Conservation (phyloP, 2,329 filamentous ascomycete genomes). For the Pseudopyrenochaeta lycopersici region DNA sequence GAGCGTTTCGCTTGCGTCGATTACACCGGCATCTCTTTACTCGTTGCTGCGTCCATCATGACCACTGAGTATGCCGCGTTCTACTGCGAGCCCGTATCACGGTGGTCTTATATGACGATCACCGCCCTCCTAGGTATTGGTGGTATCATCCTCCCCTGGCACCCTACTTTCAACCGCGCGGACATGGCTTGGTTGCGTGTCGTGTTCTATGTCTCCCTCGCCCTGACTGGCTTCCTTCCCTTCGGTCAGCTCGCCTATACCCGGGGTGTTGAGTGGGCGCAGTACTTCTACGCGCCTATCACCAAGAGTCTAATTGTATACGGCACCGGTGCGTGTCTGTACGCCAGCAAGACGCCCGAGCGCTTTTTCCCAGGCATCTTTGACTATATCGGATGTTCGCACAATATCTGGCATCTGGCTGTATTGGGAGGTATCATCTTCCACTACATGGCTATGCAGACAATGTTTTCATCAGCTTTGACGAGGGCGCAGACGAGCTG, state of each 20-base stretch:
- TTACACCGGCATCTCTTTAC: constrained; percentile 94
- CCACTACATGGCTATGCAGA: constrained; percentile 95
- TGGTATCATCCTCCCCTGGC: constrained; percentile 93
- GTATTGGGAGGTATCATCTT: constrained; percentile 96
- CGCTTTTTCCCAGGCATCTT: constrained; percentile 92
- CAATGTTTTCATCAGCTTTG: constrained; percentile 77
- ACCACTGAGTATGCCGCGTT: constrained; percentile 99
- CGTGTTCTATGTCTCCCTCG: constrained; percentile 87
- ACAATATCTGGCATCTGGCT: constrained; percentile 97
- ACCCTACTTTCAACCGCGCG: constrained; percentile 88
- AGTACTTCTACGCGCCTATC: constrained; percentile 88
- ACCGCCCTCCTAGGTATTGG: constrained; percentile 84
- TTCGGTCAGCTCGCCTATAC: constrained; percentile 83
- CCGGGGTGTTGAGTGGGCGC: constrained; percentile 81
- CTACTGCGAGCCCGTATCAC: constrained; percentile 91
- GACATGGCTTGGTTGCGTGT: constrained; percentile 96
- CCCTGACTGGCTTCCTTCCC: constrained; percentile 87
- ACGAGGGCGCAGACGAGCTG: constrained; percentile 44
- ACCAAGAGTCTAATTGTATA: constrained; percentile 88
- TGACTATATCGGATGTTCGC: constrained; percentile 92
- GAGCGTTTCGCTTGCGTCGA: constrained; percentile 97
- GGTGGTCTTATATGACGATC: constrained; percentile 83
- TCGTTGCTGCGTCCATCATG: constrained; percentile 96
- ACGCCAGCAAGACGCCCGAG: constrained; percentile 92
- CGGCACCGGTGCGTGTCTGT: constrained; percentile 82